These are phyloP conservation scores for Penicillium parvum DNA, from an alignment of 495 filamentous ascomycete species.

Conservation along the genomic window DNA sequence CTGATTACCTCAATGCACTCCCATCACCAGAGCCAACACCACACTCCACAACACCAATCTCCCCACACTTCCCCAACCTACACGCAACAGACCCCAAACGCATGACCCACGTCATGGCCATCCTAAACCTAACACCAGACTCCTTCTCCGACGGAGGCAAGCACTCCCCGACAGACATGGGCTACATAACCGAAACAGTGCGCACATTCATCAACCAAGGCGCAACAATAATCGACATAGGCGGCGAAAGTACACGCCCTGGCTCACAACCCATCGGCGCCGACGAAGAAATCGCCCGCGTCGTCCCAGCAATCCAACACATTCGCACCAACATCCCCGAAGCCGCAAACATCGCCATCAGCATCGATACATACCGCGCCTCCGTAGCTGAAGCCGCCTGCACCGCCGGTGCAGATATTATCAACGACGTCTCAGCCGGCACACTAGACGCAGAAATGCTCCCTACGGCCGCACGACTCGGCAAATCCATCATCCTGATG, in stretches of 20 bases:
- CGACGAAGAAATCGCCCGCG: slow-evolving; percentile 70
- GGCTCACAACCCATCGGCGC: slow-evolving; percentile 58
- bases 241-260: slow-evolving; percentile 88
- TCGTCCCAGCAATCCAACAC: slow-evolving; percentile 70
- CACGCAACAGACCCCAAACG: slow-evolving; percentile 59
- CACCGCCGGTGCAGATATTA: slow-evolving; percentile 80
- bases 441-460: slow-evolving; percentile 78
- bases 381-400: slow-evolving; percentile 77
- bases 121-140: slow-evolving; percentile 93
- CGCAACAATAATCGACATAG: slow-evolving; percentile 84
- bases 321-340: slow-evolving; percentile 63
- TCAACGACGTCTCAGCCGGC: slow-evolving; percentile 93
- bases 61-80: slow-evolving; percentile 52
- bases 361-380: slow-evolving; percentile 89
- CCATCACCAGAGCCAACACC: slow-evolving; percentile 47
- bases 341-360: slow-evolving; percentile 61
- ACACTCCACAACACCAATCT: slow-evolving; percentile 68
- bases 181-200: slow-evolving; percentile 47
- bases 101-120: slow-evolving; percentile 81
- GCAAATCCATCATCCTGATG: slow-evolving; percentile 85
- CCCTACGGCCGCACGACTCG: slow-evolving; percentile 67
- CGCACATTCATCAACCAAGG: slow-evolving; percentile 57
- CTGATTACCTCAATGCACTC: slow-evolving; percentile 59
- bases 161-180: slow-evolving; percentile 42
- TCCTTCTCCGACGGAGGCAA: slow-evolving; percentile 92